Conservation (phyloP, 1,284 basidiomycete genomes). For the Cryptococcus neoformans region DNA sequence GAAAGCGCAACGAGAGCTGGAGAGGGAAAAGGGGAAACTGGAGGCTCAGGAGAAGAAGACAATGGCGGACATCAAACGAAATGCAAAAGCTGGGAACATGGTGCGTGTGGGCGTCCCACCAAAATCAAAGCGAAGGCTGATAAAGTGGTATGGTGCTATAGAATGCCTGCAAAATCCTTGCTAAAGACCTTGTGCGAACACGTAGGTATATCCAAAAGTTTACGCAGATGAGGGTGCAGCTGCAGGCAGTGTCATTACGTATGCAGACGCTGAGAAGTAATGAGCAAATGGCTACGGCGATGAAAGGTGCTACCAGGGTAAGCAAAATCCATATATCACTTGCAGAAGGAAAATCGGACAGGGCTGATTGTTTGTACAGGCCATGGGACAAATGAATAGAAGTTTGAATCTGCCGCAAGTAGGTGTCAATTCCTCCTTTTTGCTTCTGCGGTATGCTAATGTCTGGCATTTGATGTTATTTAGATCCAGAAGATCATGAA, state of each 20-base stretch:
- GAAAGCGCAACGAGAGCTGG: conserved; percentile 95
- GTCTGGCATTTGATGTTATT: background rate
- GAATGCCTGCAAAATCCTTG: conserved; percentile 99
- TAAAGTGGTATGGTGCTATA: conserved; percentile 38
- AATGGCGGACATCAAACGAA: conserved; percentile 91
- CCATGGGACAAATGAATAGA: conserved; percentile 98
- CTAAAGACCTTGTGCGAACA: conserved; percentile 95
- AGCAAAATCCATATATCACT: conserved; percentile 33
- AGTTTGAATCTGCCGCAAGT: conserved; percentile 81
- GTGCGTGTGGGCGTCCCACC: conserved; percentile 56
- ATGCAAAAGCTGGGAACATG: conserved; percentile 93
- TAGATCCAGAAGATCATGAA: conserved; percentile 94
- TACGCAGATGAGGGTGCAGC: conserved; percentile 97
- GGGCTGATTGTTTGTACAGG: conserved; percentile 55
- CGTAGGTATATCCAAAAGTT: conserved; percentile 96
- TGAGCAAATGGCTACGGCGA: conserved; percentile 99
- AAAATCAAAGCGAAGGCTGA: background rate
- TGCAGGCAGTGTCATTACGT: conserved; percentile 92
- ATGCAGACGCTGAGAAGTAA: conserved; percentile 97
- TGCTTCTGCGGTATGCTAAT: background rate
- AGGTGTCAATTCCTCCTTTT: background rate
- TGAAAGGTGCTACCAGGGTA: conserved; percentile 95
- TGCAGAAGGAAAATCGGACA: background rate
- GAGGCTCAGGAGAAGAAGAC: conserved; percentile 95
- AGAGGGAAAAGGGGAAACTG: conserved; percentile 89